These are phyloP conservation scores for Crithidia bombi DNA, from an alignment of 208 protist species.

Conservation along the genomic window DNA sequence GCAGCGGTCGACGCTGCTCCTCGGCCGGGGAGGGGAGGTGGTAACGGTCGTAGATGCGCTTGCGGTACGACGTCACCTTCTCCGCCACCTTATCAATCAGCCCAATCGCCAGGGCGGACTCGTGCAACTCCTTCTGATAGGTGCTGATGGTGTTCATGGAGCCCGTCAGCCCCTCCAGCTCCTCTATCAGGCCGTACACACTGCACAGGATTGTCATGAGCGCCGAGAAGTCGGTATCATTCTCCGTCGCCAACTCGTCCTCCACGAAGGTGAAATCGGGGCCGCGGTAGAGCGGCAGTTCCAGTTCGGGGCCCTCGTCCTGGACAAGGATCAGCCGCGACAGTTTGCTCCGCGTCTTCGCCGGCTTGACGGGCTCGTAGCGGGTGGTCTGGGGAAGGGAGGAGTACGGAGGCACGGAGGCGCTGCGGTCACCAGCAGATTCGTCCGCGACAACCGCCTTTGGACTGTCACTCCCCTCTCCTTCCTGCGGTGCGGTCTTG, in stretches of 20 bases:
- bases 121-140: constrained; percentile 48
- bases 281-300: constrained; percentile 27
- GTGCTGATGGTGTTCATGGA: constrained; percentile 23
- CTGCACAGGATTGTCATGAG: constrained; percentile 27
- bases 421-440: not conserved
- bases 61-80: constrained; percentile 15
- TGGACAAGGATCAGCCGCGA: not conserved
- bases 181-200: constrained; percentile 35
- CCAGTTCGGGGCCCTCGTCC: not conserved
- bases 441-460: not conserved
- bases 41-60: constrained; percentile 26
- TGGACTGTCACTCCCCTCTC: not conserved
- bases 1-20: constrained; percentile 3
- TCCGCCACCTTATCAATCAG: constrained; percentile 34
- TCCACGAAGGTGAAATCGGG: constrained; percentile 42
- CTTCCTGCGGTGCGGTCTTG: not conserved
- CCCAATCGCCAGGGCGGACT: constrained; percentile 23
- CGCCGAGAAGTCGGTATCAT: constrained; percentile 44
- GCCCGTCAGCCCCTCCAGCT: constrained; percentile 24
- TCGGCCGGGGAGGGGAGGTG: constrained; percentile 20
- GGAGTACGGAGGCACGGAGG: too few species aligned
- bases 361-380: not conserved
- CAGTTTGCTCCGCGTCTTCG: constrained; percentile 1
- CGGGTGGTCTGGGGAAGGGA: not conserved
- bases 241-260: constrained; percentile 29